phyloP scores from a whole-genome alignment of 2,329 filamentous ascomycete genomes.

The Pleurostoma richardsiae region DNA sequence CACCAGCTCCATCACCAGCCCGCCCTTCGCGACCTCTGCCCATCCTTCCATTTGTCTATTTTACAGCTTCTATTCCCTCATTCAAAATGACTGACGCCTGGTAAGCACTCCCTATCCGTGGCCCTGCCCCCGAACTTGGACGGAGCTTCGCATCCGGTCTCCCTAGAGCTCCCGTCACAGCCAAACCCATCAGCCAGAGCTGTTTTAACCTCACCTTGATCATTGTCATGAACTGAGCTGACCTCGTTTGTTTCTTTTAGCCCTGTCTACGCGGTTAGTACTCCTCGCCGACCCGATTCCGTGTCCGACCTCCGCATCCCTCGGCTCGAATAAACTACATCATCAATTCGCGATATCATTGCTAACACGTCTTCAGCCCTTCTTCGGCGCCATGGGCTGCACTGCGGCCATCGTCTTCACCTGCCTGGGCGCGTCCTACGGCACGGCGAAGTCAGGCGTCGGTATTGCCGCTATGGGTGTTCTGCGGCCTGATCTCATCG shows the following conservation, averaged over 20 bases:
- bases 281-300: slow-evolving; percentile 11
- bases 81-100: slow-evolving; percentile 75
- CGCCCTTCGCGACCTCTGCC: slow-evolving; percentile 1
- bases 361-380: slow-evolving; percentile 54
- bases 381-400: slow-evolving; percentile 98
- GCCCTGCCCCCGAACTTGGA: slow-evolving; percentile 17
- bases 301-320: no score
- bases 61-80: slow-evolving; percentile 22
- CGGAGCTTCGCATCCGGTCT: slow-evolving; percentile 3
- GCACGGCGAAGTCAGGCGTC: slow-evolving; percentile 32
- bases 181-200: slow-evolving; percentile 4
- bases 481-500: slow-evolving; percentile 93
- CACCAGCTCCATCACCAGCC: slow-evolving; percentile 6
- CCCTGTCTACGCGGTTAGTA: slow-evolving; percentile 98
- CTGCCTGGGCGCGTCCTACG: slow-evolving; percentile 41
- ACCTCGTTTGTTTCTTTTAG: slow-evolving; percentile 39
- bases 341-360: slow-evolving; percentile 10
- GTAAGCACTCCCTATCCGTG: slow-evolving; percentile 52
- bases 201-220: slow-evolving; percentile 1
- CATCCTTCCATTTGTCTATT: slow-evolving; percentile 8
- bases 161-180: no score
- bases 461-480: slow-evolving; percentile 97
- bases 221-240: slow-evolving; percentile 14
- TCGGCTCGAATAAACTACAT: slow-evolving; percentile 6
- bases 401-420: slow-evolving; percentile 54